Base-by-base conservation (phyloP, 2,329 filamentous ascomycete genomes). In the Catunica adiposa region DNA sequence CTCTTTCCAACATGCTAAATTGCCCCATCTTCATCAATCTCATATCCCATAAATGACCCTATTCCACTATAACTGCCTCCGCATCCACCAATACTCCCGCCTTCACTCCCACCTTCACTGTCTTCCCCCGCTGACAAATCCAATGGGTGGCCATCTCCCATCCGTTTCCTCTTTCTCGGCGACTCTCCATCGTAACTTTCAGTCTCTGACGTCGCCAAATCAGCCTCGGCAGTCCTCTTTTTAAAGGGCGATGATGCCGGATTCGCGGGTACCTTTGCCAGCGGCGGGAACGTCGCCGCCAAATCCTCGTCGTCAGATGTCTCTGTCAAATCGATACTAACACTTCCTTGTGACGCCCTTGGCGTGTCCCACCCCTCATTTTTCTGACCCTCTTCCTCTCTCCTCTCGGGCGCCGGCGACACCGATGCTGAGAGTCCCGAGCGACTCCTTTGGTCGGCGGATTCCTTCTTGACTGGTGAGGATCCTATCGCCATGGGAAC, bases 1-100 rank as follows among this genome's bases (percentile, higher is more conserved):
- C 14, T 17, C 8, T 38, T 15, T 44, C 22, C 44, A 23, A n/a
- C n/a, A n/a, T n/a, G 23, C 11, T 50, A 56, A 37, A 56, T 56
- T 3, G 55, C 55, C 7, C 55, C 50, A 25, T 56, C 55, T 23
- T 56, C 55, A 52, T 56, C 55, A 20, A 25, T 8, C 23, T 54
- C 40, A 23, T 34, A 47, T 1, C 53, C 53, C 40, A 34, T 23
- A 48, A 47, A 54, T 11, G 50, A 20, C 48, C 29, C 25, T 22
- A 20, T 14, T 23, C 14, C n/a, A 8, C 44, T 40, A 14, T 23
- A 37, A 5, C 53, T n/a, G 11, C 40, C 53, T 17, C 3, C n/a
- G 17, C 26, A 15, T 54, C 23, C 40, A n/a, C 38, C 54, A 42
- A 26, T 37, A 34, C 37, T 26, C 11, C 20, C 29, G 11, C 20